These are phyloP conservation scores for Aspergillus amoenus DNA, from an alignment of 2,329 filamentous ascomycete species.

Conservation along the genomic window DNA sequence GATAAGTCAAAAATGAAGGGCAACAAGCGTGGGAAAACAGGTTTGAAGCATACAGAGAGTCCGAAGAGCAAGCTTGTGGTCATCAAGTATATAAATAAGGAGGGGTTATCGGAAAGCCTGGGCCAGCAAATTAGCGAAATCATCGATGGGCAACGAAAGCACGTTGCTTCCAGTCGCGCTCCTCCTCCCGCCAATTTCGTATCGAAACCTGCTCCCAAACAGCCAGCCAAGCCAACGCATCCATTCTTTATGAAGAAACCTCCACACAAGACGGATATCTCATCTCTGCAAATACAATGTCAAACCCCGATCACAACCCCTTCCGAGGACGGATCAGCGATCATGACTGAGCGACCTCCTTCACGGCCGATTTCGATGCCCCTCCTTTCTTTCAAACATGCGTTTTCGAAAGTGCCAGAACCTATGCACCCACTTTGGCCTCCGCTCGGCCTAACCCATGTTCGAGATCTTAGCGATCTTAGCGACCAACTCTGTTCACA, in stretches of 20 bases:
- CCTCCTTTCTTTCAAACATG: conserved; percentile 21
- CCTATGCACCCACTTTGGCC: conserved; percentile 41
- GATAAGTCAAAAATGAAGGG: conserved; percentile 17
- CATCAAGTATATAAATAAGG: conserved; percentile 60
- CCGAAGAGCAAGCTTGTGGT: conserved; percentile 45
- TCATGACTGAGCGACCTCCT: neutral
- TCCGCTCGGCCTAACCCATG: conserved; percentile 37
- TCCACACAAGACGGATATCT: conserved; percentile 22
- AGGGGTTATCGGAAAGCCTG: conserved; percentile 47
- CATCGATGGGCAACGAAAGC: conserved; percentile 43
- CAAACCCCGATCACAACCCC: neutral
- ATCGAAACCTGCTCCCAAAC: conserved; percentile 16
- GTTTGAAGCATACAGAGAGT: conserved; percentile 26
- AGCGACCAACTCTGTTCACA: neutral
- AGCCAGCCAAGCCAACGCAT: conserved; percentile 54
- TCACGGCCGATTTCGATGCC: neutral
- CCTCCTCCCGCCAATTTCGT: conserved; percentile 18
- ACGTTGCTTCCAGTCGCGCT: conserved; percentile 20
- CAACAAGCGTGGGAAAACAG: conserved; percentile 36
- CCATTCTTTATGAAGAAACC: conserved; percentile 68
- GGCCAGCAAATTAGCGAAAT: conserved; percentile 66
- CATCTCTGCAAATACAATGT: neutral
- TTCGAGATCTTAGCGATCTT: conserved; percentile 51
- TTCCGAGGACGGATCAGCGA: neutral
- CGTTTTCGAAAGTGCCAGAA: conserved; percentile 30